A percentile compares a stretch with the other conserved stretches of the same genome.
These are phyloP conservation scores for Schizophyllum commune DNA, from an alignment of 1,284 basidiomycete genomes.

Conservation along the genomic window DNA sequence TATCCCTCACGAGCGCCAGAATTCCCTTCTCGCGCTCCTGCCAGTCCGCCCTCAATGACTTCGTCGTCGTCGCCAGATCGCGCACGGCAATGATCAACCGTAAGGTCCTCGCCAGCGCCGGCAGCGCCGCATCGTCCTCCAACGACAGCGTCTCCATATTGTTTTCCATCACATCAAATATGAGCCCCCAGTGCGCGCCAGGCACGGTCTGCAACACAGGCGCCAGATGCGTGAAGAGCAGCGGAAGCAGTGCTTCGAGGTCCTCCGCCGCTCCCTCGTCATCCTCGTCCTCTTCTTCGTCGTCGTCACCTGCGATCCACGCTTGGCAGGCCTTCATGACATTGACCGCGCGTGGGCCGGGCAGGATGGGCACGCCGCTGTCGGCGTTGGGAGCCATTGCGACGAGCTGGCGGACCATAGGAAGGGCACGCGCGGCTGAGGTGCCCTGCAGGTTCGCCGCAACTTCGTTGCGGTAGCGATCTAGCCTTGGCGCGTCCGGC, in stretches of 20 bases:
- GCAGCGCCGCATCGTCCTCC: conserved; percentile 50
- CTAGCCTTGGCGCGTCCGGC: conserved; percentile 66
- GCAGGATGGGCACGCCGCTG: conserved; percentile 79
- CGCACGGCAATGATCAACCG: conserved; percentile 62
- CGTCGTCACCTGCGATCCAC: conserved; percentile 79
- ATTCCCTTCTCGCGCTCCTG: conserved; percentile 46
- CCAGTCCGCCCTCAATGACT: conserved; percentile 66
- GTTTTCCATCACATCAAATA: conserved; percentile 85
- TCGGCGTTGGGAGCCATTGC: conserved; percentile 75
- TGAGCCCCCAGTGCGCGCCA: conserved; percentile 88
- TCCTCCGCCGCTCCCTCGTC: not conserved
- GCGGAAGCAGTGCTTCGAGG: conserved; percentile 24
- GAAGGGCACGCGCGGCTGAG: conserved; percentile 51
- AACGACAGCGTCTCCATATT: conserved; percentile 76
- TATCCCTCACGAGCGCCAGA: conserved; percentile 49
- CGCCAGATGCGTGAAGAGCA: conserved; percentile 70
- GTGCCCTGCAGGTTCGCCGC: conserved; percentile 76
- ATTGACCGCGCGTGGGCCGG: conserved; percentile 83
- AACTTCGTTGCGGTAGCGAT: conserved; percentile 84
- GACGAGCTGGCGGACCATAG: conserved; percentile 63
- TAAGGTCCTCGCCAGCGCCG: conserved; percentile 64
- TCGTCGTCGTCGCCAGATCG: conserved; percentile 69
- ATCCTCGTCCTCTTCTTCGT: conserved; percentile 61
- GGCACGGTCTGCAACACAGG: conserved; percentile 85
- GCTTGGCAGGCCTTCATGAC: conserved; percentile 80